Evolutionary conservation across 345 rosid species (phyloP).

Genomic region (Kernera saxatilis): DNA sequence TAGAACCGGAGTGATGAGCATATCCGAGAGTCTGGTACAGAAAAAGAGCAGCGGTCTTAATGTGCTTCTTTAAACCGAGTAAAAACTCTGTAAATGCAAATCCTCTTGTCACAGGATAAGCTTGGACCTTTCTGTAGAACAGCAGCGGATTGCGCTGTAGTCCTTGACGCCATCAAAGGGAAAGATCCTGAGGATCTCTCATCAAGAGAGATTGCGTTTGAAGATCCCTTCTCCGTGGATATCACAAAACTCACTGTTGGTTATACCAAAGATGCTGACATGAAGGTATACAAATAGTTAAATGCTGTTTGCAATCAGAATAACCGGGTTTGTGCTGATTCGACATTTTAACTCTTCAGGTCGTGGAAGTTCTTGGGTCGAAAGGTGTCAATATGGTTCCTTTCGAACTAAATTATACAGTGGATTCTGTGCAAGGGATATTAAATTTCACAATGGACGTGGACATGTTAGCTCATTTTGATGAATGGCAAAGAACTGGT

Average conservation of each 20-base stretch:
- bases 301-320: background rate
- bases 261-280: constrained; percentile 79
- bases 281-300: constrained; percentile 47
- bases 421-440: constrained; percentile 78
- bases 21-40: constrained; percentile 76
- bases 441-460: constrained; percentile 78
- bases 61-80: background rate
- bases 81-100: background rate
- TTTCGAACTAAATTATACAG: constrained; percentile 63
- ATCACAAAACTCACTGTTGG: constrained; percentile 76
- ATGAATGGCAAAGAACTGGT: constrained; percentile 73
- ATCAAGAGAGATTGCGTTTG: constrained; percentile 59
- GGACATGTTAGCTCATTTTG: constrained; percentile 83
- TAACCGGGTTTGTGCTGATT: background rate
- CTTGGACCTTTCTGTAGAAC: constrained; percentile 66
- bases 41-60: background rate
- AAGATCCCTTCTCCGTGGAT: constrained; percentile 70
- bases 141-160: constrained; percentile 51
- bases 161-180: constrained; percentile 65
- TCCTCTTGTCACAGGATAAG: constrained; percentile 56
- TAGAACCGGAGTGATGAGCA: constrained; percentile 85
- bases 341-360: constrained; percentile 32
- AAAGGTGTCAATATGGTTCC: constrained; percentile 83
- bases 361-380: constrained; percentile 58
- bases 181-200: constrained; percentile 78